Percentiles rank a stretch among this genome's conserved stretches.
Evolutionary conservation across 805 yeast species (phyloP).

Genomic region (Saccharomycopsis malanga): DNA sequence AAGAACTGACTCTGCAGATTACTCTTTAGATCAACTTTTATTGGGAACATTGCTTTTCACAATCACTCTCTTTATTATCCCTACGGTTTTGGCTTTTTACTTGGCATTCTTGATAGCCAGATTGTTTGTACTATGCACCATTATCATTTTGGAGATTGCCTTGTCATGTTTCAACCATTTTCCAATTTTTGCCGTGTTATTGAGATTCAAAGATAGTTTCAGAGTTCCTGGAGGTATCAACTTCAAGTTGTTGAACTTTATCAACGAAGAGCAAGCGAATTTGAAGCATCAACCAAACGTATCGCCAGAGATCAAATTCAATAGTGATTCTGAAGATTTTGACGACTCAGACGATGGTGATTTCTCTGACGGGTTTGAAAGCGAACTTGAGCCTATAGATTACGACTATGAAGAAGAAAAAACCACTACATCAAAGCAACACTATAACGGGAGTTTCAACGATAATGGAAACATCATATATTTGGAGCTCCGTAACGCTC

Average conservation of each 20-base stretch:
- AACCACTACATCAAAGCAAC: not conserved
- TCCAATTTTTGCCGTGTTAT: constrained; percentile 76
- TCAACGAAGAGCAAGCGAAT: constrained; percentile 6
- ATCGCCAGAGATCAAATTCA: not conserved
- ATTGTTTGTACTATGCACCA: constrained; percentile 39
- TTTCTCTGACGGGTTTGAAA: not conserved
- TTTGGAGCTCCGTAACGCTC: constrained; percentile 35
- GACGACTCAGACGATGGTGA: constrained; percentile 9
- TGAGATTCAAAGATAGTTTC: constrained; percentile 73
- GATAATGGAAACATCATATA: constrained; percentile 21
- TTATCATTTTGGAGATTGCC: constrained; percentile 49
- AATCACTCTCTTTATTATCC: constrained; percentile 66
- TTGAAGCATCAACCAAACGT: not conserved
- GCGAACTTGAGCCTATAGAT: too few species aligned
- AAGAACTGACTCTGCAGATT: constrained; percentile 79
- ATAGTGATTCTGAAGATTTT: constrained; percentile 1
- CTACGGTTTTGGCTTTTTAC: constrained; percentile 85
- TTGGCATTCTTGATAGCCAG: constrained; percentile 59
- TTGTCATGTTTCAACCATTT: constrained; percentile 70
- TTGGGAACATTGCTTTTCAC: constrained; percentile 87
- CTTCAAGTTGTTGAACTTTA: constrained; percentile 24
- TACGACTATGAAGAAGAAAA: not conserved
- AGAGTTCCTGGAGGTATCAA: constrained; percentile 57
- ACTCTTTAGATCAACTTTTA: constrained; percentile 78
- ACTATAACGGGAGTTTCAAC: constrained; percentile 6